Conservation (phyloP, 2,329 filamentous ascomycete species). For the Monosporascus cannonballus region DNA sequence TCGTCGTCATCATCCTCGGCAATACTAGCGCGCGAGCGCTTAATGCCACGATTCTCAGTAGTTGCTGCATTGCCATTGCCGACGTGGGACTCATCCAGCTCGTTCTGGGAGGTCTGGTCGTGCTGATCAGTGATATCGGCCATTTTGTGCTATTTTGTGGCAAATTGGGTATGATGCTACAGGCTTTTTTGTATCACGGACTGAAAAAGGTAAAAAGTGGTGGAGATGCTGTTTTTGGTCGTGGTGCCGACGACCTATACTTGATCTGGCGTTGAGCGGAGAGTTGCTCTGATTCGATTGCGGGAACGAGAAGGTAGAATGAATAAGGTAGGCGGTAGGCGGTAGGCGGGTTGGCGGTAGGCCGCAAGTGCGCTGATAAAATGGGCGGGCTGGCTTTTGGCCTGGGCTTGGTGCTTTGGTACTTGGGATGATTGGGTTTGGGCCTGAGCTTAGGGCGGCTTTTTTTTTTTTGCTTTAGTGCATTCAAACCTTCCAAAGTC, state of each 20-base stretch:
- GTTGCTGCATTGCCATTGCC: conserved; percentile 66
- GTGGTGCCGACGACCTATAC: conserved; percentile 61
- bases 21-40: conserved; percentile 76
- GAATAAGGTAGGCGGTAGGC: conserved; percentile 7
- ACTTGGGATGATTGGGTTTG: no score
- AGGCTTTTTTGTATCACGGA: conserved; percentile 39
- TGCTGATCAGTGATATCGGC: conserved; percentile 75
- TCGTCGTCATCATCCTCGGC: conserved; percentile 96
- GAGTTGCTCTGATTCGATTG: conserved; percentile 37
- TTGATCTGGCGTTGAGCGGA: conserved; percentile 56
- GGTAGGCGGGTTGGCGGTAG: not conserved
- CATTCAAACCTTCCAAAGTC: no score
- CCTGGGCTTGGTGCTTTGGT: conserved; percentile 37
- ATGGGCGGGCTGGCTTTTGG: conserved; percentile 37
- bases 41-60: conserved; percentile 73
- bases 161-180: conserved; percentile 3
- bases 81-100: conserved; percentile 66
- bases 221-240: conserved; percentile 60
- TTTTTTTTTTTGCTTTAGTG: no score
- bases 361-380: no score
- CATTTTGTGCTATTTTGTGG: conserved; percentile 42
- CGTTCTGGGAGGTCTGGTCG: conserved; percentile 68
- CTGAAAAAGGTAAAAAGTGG: conserved; percentile 45
- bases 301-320: conserved; percentile 23
- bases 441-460: no score